Percentiles rank a stretch among this genome's conserved stretches.
phyloP scores from a whole-genome alignment of 768 basidiomycete genomes.

The Termitomyces sp. region DNA sequence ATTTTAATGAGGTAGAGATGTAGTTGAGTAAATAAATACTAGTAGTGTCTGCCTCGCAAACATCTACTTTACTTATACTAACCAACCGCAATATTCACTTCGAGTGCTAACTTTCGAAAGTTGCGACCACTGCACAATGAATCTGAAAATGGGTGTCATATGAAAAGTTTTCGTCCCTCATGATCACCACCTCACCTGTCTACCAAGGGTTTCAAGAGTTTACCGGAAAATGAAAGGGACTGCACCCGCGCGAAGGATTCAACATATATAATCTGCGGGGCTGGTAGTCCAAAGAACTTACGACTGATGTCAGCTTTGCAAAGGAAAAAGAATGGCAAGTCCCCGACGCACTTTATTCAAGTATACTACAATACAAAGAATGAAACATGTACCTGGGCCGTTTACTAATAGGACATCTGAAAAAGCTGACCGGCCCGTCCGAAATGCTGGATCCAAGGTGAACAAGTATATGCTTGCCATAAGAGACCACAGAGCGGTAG shows the following conservation, averaged over 20 bases:
- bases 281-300: constrained; percentile 72
- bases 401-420: constrained; percentile 85
- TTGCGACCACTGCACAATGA: constrained; percentile 89
- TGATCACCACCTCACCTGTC: constrained; percentile 54
- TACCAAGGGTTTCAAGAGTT: constrained; percentile 73
- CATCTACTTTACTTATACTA: constrained; percentile 43
- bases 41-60: background rate
- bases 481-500: constrained; percentile 63
- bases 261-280: constrained; percentile 78
- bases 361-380: constrained; percentile 68
- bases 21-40: background rate
- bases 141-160: constrained; percentile 38
- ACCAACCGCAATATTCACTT: constrained; percentile 58
- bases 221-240: constrained; percentile 80
- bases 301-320: constrained; percentile 10
- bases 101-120: constrained; percentile 27
- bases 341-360: constrained; percentile 61
- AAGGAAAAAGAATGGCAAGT: background rate
- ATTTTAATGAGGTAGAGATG: background rate
- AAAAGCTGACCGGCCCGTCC: constrained; percentile 28
- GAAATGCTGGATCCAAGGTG: constrained; percentile 45
- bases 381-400: constrained; percentile 92
- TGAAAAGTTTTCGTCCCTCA: background rate
- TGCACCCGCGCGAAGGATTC: constrained; percentile 92
- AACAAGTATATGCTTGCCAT: constrained; percentile 58